Percentiles rank a stretch among this genome's conserved stretches.
These are phyloP conservation scores for Ceratopteris richardii DNA, from an alignment of 75 land plant species.

Conservation along the genomic window DNA sequence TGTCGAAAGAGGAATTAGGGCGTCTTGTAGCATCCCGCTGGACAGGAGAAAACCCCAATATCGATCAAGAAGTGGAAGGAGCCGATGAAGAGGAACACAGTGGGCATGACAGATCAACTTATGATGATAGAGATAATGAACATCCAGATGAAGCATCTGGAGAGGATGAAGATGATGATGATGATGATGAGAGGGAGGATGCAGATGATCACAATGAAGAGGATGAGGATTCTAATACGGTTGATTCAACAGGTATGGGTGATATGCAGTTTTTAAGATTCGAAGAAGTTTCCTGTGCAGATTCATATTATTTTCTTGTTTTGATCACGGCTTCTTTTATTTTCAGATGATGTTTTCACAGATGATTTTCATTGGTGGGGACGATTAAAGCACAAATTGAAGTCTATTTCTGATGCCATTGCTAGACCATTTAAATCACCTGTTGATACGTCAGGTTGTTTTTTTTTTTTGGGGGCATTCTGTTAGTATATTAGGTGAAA, in stretches of 20 bases:
- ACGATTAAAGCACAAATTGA: constrained; percentile 46
- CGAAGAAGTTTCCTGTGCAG: too few species aligned
- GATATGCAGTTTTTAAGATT: too few species aligned
- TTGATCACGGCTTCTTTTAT: background rate
- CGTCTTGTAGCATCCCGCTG: constrained; percentile 92
- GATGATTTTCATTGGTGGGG: constrained; percentile 50
- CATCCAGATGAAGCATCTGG: constrained; percentile 35
- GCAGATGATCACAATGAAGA: constrained; percentile 3
- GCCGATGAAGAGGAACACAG: constrained; percentile 9
- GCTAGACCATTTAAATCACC: constrained; percentile 58
- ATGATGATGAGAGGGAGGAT: constrained; percentile 24
- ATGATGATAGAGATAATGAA: constrained; percentile 22
- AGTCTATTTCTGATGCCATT: constrained; percentile 20
- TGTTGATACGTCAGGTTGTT: constrained; percentile 66
- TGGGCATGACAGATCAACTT: constrained; percentile 26
- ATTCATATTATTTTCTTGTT: too few species aligned
- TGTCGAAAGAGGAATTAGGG: constrained; percentile 83
- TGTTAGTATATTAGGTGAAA: too few species aligned
- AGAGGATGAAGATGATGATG: constrained; percentile 46
- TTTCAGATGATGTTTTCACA: constrained; percentile 19
- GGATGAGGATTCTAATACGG: constrained; percentile 2
- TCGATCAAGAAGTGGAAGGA: constrained; percentile 9
- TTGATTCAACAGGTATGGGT: constrained; percentile 16
- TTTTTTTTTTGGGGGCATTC: background rate
- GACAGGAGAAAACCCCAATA: constrained; percentile 63